Evolutionary conservation across 2,329 filamentous ascomycete genomes (phyloP).

Genomic region (Trichoderma brevicompactum): DNA sequence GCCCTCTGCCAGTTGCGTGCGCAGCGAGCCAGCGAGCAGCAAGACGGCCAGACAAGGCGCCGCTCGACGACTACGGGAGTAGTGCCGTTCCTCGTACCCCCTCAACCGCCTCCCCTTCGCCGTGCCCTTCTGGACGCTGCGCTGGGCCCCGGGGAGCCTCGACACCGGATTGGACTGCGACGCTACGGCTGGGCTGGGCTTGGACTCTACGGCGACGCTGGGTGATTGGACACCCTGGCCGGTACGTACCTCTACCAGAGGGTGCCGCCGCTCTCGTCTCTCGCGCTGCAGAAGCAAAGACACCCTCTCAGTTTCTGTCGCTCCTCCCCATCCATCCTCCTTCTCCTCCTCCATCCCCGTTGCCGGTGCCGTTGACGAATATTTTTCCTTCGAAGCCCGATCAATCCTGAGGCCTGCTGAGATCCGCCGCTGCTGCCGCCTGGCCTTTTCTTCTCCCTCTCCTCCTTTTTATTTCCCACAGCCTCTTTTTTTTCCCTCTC

Average conservation of each 20-base stretch:
- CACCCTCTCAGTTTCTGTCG: slow-evolving; percentile 41
- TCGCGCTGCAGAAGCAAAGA: slow-evolving; percentile 35
- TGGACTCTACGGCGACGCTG: slow-evolving; percentile 20
- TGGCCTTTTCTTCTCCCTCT: slow-evolving; percentile 25
- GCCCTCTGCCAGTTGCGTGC: slow-evolving; percentile 12
- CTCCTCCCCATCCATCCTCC: slow-evolving; percentile 45
- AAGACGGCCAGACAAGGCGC: background rate
- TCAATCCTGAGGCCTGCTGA: slow-evolving; percentile 24
- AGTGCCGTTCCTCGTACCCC: slow-evolving; percentile 23
- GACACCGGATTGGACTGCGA: slow-evolving; percentile 24
- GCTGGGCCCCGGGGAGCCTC: slow-evolving; percentile 23
- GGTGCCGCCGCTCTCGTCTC: slow-evolving; percentile 33
- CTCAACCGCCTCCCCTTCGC: background rate
- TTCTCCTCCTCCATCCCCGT: slow-evolving; percentile 42
- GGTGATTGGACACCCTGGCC: slow-evolving; percentile 23
- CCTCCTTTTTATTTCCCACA: slow-evolving; percentile 30
- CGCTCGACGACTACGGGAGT: background rate
- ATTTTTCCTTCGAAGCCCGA: slow-evolving; percentile 11
- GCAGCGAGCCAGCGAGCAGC: background rate
- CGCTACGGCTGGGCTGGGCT: slow-evolving; percentile 26
- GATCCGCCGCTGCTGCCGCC: background rate
- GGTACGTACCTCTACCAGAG: slow-evolving; percentile 38
- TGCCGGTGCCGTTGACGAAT: slow-evolving; percentile 42
- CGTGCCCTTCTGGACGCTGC: slow-evolving; percentile 9
- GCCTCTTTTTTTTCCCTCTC: slow-evolving; percentile 28